Conservation (phyloP, 768 basidiomycete species). For the Guyanaporus albipodus region DNA sequence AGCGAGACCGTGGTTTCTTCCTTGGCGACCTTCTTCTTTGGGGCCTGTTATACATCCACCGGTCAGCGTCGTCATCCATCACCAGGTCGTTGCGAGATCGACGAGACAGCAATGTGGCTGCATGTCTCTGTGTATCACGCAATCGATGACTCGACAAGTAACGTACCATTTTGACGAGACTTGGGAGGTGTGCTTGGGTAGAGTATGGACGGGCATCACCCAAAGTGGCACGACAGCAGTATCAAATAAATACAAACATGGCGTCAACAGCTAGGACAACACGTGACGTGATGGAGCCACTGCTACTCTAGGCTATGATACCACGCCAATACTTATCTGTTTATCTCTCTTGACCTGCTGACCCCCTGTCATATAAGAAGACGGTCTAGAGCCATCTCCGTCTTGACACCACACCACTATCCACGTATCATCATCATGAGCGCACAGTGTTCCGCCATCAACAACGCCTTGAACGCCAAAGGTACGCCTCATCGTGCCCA, state of each 20-base stretch:
- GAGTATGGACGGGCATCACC: no score
- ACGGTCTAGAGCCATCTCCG: neutral
- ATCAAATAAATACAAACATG: conserved; percentile 22
- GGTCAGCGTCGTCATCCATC: conserved; percentile 53
- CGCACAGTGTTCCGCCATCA: conserved; percentile 52
- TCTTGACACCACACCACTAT: conserved; percentile 25
- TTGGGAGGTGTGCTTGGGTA: conserved; percentile 33
- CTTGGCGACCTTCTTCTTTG: conserved; percentile 79
- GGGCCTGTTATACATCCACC: conserved; percentile 63
- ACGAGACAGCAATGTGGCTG: neutral
- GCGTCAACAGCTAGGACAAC: no score
- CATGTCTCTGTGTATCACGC: neutral
- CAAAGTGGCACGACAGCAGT: neutral
- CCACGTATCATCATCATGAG: conserved; percentile 35
- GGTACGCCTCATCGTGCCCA: conserved; percentile 34
- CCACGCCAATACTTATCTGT: conserved; percentile 7
- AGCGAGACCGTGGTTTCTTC: conserved; percentile 86
- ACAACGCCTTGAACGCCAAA: conserved; percentile 43
- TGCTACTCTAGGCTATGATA: no score
- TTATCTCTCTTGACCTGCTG: conserved; percentile 12
- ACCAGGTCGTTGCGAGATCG: neutral
- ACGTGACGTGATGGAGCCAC: no score
- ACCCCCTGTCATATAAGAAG: conserved; percentile 14
- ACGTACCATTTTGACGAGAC: conserved; percentile 38
- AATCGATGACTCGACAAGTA: neutral